A percentile compares a stretch with the other conserved stretches of the same genome.
Conservation (phyloP, 2,329 filamentous ascomycete genomes). For the Fusarium falciforme region DNA sequence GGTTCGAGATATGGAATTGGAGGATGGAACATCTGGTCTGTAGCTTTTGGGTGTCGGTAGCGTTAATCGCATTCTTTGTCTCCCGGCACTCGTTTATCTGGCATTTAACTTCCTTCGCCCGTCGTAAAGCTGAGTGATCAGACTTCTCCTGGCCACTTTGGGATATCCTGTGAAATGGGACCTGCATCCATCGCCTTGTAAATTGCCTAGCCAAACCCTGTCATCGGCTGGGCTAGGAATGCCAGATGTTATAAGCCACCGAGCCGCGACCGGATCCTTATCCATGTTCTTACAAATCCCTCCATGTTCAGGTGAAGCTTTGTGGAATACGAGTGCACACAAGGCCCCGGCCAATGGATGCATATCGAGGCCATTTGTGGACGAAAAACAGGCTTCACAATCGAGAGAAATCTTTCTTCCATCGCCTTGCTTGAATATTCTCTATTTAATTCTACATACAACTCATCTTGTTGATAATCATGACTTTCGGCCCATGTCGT, state of each 20-base stretch:
- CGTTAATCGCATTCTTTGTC: neutral
- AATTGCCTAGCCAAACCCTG: neutral
- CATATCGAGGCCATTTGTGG: neutral
- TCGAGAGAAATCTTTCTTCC: neutral
- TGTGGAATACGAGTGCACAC: neutral
- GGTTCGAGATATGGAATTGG: neutral
- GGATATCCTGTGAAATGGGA: neutral
- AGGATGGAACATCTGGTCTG: neutral
- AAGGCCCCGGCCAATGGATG: neutral
- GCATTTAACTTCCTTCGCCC: neutral
- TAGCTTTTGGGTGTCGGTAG: neutral
- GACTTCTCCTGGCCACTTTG: neutral
- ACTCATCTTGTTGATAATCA: neutral
- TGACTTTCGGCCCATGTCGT: constrained; percentile 13
- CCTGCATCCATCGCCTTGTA: neutral
- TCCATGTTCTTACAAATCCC: neutral
- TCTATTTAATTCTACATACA: neutral
- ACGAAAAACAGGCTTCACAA: neutral
- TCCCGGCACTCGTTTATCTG: neutral
- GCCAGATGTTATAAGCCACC: neutral
- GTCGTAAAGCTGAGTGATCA: neutral
- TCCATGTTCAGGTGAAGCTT: neutral
- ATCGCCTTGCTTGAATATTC: neutral
- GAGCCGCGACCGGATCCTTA: neutral
- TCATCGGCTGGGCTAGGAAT: neutral